Conservation (phyloP, 2,329 filamentous ascomycete species). For the Nemania sp. region DNA sequence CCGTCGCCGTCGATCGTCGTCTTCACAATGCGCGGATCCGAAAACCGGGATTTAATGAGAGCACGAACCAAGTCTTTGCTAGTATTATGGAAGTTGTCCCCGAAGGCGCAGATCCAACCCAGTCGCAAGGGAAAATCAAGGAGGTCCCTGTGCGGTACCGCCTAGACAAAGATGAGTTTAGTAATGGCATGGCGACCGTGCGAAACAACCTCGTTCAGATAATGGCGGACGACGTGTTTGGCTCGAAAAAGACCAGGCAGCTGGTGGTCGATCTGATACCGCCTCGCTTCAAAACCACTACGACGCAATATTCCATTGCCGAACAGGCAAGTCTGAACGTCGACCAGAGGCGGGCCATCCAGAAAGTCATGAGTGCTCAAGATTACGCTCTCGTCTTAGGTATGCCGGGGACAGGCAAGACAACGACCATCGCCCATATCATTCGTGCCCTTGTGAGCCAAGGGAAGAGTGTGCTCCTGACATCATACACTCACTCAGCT, state of each 20-base stretch:
- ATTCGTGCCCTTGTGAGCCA: conserved; percentile 87
- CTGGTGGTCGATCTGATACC: conserved; percentile 77
- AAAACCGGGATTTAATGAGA: conserved; percentile 73
- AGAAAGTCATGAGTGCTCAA: conserved; percentile 92
- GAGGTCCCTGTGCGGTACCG: conserved; percentile 71
- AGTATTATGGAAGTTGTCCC: conserved; percentile 86
- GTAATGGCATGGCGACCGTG: conserved; percentile 93
- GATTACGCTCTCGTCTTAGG: conserved; percentile 97
- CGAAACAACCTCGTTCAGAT: conserved; percentile 92
- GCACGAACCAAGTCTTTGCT: conserved; percentile 80
- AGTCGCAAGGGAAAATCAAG: conserved; percentile 55
- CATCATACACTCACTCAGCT: conserved; percentile 95
- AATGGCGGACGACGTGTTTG: conserved; percentile 78
- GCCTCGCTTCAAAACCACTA: conserved; percentile 71
- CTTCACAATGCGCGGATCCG: conserved; percentile 84
- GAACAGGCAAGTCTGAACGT: conserved; percentile 74
- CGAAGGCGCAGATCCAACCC: conserved; percentile 55
- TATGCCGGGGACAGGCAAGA: conserved; percentile 98
- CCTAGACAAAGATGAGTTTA: conserved; percentile 97
- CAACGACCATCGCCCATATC: conserved; percentile 96
- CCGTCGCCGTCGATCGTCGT: conserved; percentile 85
- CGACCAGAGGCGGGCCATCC: conserved; percentile 83
- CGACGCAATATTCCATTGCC: conserved; percentile 66
- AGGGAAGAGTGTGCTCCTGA: conserved; percentile 88
- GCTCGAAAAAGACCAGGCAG: conserved; percentile 71